phyloP scores from a whole-genome alignment of 2,329 filamentous ascomycete genomes.

The Grosmannia clavigera region DNA sequence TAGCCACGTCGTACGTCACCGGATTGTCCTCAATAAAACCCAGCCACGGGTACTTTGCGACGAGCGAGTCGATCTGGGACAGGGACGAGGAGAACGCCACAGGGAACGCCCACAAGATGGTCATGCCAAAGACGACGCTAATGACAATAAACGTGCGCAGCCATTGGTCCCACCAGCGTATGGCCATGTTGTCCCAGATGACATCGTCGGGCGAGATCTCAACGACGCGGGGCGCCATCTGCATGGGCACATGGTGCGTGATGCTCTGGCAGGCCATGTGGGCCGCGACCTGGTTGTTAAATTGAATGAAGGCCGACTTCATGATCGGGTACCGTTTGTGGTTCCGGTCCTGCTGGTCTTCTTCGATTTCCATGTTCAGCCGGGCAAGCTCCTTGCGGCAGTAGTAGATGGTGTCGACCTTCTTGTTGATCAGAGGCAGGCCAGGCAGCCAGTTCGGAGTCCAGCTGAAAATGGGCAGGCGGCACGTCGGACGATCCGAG shows the following conservation, averaged over 20 bases:
- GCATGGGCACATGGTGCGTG: constrained; percentile 79
- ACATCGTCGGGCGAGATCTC: constrained; percentile 91
- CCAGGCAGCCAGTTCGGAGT: constrained; percentile 58
- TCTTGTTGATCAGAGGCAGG: constrained; percentile 69
- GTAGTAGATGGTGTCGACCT: constrained; percentile 91
- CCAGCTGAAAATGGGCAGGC: constrained; percentile 48
- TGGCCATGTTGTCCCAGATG: constrained; percentile 94
- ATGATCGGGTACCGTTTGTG: constrained; percentile 80
- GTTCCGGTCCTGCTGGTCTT: constrained; percentile 71
- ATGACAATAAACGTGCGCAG: constrained; percentile 56
- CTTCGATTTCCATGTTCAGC: constrained; percentile 82
- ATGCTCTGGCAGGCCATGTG: constrained; percentile 96
- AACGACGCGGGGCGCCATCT: constrained; percentile 86
- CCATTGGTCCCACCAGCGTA: constrained; percentile 88
- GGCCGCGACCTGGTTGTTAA: constrained; percentile 92
- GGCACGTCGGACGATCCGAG: constrained; percentile 76
- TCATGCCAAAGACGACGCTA: constrained; percentile 55
- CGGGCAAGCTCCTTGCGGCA: constrained; percentile 77
- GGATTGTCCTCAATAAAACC: constrained; percentile 50
- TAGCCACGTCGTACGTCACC: constrained; percentile 47
- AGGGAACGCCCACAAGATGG: constrained; percentile 81
- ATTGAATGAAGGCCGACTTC: constrained; percentile 97
- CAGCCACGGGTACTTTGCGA: constrained; percentile 54
- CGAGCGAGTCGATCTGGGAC: constrained; percentile 62
- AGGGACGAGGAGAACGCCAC: constrained; percentile 79